phyloP scores from a whole-genome alignment of 225 moss, liverwort and hornwort genomes.

The Marchantia polymorpha region DNA sequence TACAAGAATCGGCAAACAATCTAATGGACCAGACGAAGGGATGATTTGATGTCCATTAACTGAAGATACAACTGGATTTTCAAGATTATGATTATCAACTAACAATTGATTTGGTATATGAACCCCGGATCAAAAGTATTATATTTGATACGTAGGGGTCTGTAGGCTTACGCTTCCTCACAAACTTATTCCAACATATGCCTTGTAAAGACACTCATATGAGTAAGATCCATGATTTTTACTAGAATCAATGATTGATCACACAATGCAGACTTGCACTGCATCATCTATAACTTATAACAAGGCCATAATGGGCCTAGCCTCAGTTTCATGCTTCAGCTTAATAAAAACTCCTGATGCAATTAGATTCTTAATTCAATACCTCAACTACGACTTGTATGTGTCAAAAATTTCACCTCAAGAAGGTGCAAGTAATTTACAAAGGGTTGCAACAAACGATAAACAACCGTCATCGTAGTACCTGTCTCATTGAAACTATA shows the following conservation, averaged over 20 bases:
- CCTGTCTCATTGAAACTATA: slow-evolving; percentile 27
- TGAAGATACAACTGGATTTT: neutral
- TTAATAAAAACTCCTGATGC: neutral
- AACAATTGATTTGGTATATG: neutral
- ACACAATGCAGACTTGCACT: neutral
- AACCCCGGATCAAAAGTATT: neutral
- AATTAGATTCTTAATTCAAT: neutral
- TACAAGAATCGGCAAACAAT: too few relatives aligned
- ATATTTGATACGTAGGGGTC: too few relatives aligned
- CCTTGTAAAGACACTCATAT: neutral
- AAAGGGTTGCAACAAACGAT: neutral
- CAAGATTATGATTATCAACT: neutral
- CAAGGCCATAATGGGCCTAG: neutral
- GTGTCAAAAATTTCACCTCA: slow-evolving; percentile 25
- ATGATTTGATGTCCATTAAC: neutral
- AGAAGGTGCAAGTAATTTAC: slow-evolving; percentile 6
- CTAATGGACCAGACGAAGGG: too few relatives aligned
- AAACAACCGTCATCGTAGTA: neutral
- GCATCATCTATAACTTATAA: neutral
- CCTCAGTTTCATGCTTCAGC: neutral
- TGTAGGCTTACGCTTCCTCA: too few relatives aligned
- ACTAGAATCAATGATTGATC: neutral
- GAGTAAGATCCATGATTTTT: neutral
- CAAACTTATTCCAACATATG: neutral
- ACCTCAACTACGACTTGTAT: neutral